phyloP scores from a whole-genome alignment of 305 asterid genomes.

The Solanum hybrid region DNA sequence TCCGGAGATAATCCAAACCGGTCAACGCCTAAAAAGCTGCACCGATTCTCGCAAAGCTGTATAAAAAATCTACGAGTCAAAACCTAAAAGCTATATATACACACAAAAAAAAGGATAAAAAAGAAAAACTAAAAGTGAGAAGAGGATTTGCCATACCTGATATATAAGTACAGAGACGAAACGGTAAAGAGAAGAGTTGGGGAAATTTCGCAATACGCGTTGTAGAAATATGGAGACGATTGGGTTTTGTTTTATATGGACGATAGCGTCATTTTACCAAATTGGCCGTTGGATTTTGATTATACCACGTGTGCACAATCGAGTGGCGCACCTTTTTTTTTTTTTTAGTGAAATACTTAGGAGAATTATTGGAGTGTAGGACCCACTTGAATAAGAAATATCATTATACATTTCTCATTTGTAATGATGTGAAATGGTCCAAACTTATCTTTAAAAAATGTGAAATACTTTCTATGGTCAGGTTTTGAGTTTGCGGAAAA shows the following conservation, averaged over 20 bases:
- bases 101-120: not conserved
- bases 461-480: not conserved
- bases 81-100: not conserved
- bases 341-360: not conserved
- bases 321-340: not conserved
- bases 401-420: not conserved
- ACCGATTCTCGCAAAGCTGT: constrained; percentile 4
- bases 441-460: not conserved
- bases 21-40: constrained; percentile 12
- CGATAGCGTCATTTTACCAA: not conserved
- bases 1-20: constrained; percentile 3
- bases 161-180: constrained; percentile 16
- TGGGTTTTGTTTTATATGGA: constrained; percentile 8
- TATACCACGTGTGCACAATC: not conserved
- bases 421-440: not conserved
- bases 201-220: constrained; percentile 13
- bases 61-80: constrained; percentile 5
- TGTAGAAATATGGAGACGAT: not conserved
- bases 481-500: not conserved
- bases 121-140: not conserved
- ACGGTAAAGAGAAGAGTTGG: constrained; percentile 21
- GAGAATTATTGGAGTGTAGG: not conserved
- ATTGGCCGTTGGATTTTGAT: constrained; percentile 10
- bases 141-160: constrained; percentile 30
- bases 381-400: not conserved